A percentile compares a stretch with the other conserved stretches of the same genome.
phyloP scores from a whole-genome alignment of 1,284 basidiomycete genomes.

The Trichosporon inkin region DNA sequence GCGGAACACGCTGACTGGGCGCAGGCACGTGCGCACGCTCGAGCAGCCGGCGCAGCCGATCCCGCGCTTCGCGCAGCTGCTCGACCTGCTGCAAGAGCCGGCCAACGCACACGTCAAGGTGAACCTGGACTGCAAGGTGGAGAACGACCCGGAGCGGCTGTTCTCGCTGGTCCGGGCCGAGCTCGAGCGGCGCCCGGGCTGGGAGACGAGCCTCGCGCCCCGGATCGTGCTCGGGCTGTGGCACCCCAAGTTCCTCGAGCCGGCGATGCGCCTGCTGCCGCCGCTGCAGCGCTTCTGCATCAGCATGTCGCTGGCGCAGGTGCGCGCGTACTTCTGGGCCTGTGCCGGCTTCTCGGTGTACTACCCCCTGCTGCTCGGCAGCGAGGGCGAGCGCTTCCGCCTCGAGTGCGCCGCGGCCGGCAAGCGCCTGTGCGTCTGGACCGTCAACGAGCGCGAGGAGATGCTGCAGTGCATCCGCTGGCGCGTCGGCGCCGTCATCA shows the following conservation, averaged over 20 bases:
- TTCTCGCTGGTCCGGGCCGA: conserved; percentile 78
- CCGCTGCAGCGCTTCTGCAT: conserved; percentile 84
- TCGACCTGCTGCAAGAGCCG: conserved; percentile 70
- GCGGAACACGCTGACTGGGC: background rate
- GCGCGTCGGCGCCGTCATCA: conserved; percentile 85
- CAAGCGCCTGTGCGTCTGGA: conserved; percentile 70
- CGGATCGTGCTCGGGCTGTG: conserved; percentile 74
- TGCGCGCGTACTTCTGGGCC: conserved; percentile 85
- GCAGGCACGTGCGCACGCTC: conserved; percentile 66
- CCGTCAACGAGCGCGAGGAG: conserved; percentile 82
- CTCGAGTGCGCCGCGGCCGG: conserved; percentile 70
- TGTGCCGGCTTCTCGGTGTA: conserved; percentile 85
- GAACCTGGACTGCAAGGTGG: conserved; percentile 69
- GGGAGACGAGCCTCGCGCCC: conserved; percentile 77
- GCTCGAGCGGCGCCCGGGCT: conserved; percentile 66
- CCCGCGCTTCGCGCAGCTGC: conserved; percentile 78
- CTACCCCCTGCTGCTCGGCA: conserved; percentile 69
- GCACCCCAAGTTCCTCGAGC: conserved; percentile 72
- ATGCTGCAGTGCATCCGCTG: conserved; percentile 95
- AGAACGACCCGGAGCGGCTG: conserved; percentile 82
- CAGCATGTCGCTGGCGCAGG: conserved; percentile 60
- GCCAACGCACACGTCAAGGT: conserved; percentile 67
- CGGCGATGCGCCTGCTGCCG: conserved; percentile 71
- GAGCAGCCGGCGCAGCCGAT: conserved; percentile 79
- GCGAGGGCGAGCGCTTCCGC: conserved; percentile 67